These are phyloP conservation scores for Hygrophorus russula DNA, from an alignment of 768 basidiomycete species.

Conservation along the genomic window DNA sequence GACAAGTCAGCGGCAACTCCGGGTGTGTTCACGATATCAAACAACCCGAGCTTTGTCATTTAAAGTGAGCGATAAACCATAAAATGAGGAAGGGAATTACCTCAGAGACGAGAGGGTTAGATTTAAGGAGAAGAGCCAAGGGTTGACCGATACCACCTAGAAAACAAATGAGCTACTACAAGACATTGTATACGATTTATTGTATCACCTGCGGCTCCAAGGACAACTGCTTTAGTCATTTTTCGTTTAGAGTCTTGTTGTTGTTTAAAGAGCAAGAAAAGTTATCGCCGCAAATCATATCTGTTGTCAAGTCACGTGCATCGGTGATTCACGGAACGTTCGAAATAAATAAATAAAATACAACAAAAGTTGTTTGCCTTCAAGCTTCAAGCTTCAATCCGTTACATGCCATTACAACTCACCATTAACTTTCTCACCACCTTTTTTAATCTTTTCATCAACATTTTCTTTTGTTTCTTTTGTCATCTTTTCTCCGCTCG, in stretches of 20 bases:
- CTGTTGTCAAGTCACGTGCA: no score
- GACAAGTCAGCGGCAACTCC: slow-evolving; percentile 94
- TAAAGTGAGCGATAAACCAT: slow-evolving; percentile 1
- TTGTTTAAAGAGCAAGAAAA: no score
- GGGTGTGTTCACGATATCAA: slow-evolving; percentile 96
- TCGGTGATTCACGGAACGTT: no score
- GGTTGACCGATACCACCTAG: slow-evolving; percentile 96
- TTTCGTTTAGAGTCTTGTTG: slow-evolving; percentile 3
- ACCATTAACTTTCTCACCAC: slow-evolving; percentile 15
- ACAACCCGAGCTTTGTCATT: slow-evolving; percentile 59
- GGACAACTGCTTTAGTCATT: slow-evolving; percentile 81
- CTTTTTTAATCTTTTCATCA: slow-evolving; percentile 16
- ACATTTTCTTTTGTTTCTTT: slow-evolving; percentile 15
- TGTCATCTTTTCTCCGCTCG: slow-evolving; percentile 10
- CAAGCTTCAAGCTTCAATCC: no score
- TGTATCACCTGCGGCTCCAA: slow-evolving; percentile 97
- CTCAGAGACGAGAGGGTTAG: slow-evolving; percentile 70
- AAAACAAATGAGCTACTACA: slow-evolving; percentile 4
- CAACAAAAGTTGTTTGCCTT: no score
- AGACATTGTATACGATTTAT: slow-evolving; percentile 12
- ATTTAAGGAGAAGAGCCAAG: slow-evolving; percentile 84
- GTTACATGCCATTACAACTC: no score
- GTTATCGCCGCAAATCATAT: no score
- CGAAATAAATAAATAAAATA: no score
- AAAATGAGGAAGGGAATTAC: slow-evolving; percentile 22